Base-by-base conservation (phyloP, 1,139 yeast species). In the Yamadazyma triangularis region DNA sequence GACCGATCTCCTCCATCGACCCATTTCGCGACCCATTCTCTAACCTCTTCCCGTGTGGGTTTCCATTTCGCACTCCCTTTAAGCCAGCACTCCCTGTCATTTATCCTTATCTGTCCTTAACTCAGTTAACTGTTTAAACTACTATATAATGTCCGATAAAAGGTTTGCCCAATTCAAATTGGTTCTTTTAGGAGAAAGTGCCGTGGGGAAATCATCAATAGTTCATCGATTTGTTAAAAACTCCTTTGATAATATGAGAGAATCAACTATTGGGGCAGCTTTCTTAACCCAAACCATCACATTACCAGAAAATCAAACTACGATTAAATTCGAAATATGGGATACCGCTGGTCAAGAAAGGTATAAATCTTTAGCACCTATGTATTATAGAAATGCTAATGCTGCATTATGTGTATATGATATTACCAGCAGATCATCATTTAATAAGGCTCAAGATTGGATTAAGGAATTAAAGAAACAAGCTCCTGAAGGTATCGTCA, bases 181-280 rank as follows among this genome's bases (percentile, higher is more conserved):
- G 23, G 74, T 68, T 8, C 68, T 68, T 34, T 41, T 55, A 33
- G 74, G 74, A 13, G 74, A 68, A 44, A 64, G 70, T 41, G 73
- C 74, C 18, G 74, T 68, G 19, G 74, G 74, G 16, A 68, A 67
- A 41, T 64, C 71, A 24, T 64, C 72, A 18, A 64, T 67, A 12
- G 73, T 67, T 9, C 73, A 64, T 42, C 48, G 71, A 25, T 64
- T 59, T 34, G 73, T 67, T 30, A 68, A 67, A 46, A 93, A 89
- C 54, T 85, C 94, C 19, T 93, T 91, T 56, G 96, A 89, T 49
- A 96, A 88, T 51, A 76, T 84, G 61, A 73, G 96, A 47, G 97
- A 91, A 58, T 85, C 95, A 15, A 91, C 97, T 6, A 91, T 91
- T 39, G 97, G 97, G 11, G 98, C 98, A 3, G 98, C 98, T 2